phyloP scores from a whole-genome alignment of 1,284 basidiomycete species.

The Stereum hirsutum region DNA sequence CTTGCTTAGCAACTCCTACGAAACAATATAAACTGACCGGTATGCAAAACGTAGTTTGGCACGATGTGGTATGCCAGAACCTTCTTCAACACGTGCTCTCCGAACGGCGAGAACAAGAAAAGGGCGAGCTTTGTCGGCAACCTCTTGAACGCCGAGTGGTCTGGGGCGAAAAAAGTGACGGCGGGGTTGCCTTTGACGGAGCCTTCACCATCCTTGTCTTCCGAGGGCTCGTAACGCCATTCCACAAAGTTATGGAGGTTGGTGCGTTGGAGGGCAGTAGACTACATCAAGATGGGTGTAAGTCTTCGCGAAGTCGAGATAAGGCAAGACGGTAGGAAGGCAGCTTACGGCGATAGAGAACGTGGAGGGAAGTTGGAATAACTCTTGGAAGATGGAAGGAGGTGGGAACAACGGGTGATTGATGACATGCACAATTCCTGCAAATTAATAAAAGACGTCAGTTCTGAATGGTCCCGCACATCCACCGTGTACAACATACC shows the following conservation, averaged over 20 bases:
- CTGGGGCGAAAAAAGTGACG: neutral
- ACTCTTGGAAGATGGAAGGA: neutral
- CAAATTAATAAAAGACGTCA: neutral
- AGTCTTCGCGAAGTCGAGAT: too few species aligned
- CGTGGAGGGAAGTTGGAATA: neutral
- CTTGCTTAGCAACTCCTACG: too few species aligned
- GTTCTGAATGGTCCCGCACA: neutral
- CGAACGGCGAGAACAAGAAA: slow-evolving; percentile 1
- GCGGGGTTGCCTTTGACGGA: neutral
- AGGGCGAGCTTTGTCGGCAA: neutral
- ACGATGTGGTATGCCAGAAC: neutral
- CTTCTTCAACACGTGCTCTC: neutral
- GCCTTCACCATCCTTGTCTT: neutral
- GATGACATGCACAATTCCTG: neutral
- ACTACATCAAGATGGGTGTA: neutral
- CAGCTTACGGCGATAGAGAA: neutral
- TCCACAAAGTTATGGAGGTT: neutral
- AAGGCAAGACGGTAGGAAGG: neutral
- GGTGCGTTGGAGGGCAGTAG: neutral
- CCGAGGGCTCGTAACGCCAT: neutral
- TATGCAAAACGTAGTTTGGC: neutral
- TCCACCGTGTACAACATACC: neutral
- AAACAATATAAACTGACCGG: neutral
- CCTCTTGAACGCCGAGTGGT: neutral
- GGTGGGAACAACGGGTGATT: slow-evolving; percentile 1